Conservation (phyloP, 768 basidiomycete genomes). For the Boletellus emodensis region DNA sequence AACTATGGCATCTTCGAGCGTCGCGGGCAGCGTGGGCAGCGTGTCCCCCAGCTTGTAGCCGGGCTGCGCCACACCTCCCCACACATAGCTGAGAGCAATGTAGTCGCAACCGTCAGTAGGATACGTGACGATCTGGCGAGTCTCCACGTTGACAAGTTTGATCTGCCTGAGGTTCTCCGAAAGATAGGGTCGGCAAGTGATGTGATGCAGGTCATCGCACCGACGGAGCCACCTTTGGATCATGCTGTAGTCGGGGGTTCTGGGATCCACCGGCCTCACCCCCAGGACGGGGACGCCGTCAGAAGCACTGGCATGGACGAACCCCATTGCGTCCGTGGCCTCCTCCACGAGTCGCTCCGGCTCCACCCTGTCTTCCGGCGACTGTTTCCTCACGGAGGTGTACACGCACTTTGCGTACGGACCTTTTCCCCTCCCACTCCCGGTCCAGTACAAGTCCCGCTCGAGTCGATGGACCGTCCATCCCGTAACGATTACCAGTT, state of each 20-base stretch:
- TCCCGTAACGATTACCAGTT: neutral
- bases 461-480: constrained; percentile 1
- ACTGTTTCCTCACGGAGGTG: neutral
- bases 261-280: constrained; percentile 2
- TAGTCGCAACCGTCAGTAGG: constrained; percentile 6
- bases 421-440: neutral
- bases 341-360: neutral
- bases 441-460: neutral
- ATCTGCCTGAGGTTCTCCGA: constrained; percentile 6
- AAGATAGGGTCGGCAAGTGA: constrained; percentile 1
- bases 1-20: constrained; percentile 16
- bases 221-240: constrained; percentile 2
- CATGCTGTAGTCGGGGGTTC: neutral
- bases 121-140: constrained; percentile 8
- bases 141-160: constrained; percentile 8
- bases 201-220: constrained; percentile 7
- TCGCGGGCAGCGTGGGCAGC: constrained; percentile 11
- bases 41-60: constrained; percentile 8
- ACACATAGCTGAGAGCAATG: constrained; percentile 17
- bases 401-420: constrained; percentile 11
- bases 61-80: constrained; percentile 9
- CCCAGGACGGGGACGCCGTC: neutral
- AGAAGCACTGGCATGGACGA: neutral
- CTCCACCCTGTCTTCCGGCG: neutral
- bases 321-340: constrained; percentile 5